Percentiles rank a stretch among this genome's conserved stretches.
Conservation (phyloP, 140 eudicot genomes). For the Stevia rebaudiana region DNA sequence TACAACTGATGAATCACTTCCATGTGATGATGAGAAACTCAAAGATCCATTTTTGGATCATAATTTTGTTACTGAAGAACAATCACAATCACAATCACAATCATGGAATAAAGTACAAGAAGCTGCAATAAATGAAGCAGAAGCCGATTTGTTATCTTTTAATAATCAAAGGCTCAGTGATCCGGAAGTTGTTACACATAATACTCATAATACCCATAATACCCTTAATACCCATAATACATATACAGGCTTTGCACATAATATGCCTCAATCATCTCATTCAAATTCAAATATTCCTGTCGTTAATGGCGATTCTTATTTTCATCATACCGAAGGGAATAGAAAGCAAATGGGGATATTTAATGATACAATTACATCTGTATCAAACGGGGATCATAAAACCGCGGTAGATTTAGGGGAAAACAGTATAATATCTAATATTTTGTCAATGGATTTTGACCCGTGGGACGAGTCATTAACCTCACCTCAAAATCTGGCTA, state of each 20-base stretch:
- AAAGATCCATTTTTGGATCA: constrained; percentile 33
- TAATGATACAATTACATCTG: constrained; percentile 14
- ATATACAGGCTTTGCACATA: constrained; percentile 35
- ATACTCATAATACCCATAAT: not conserved
- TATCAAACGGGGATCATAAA: constrained; percentile 22
- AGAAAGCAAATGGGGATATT: constrained; percentile 4
- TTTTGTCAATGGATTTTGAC: constrained; percentile 77
- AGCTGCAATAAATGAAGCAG: constrained; percentile 32
- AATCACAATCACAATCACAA: too few species aligned
- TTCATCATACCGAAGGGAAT: constrained; percentile 11
- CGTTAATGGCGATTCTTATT: constrained; percentile 28
- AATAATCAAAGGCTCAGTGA: constrained; percentile 58
- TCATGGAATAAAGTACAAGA: constrained; percentile 30
- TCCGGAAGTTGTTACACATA: constrained; percentile 48
- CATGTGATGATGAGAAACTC: constrained; percentile 27
- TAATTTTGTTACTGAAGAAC: constrained; percentile 19
- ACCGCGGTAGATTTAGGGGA: constrained; percentile 55
- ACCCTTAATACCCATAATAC: constrained; percentile 8
- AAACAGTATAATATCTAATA: constrained; percentile 80
- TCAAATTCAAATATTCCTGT: constrained; percentile 31
- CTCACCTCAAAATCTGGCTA: constrained; percentile 72
- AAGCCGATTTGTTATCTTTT: constrained; percentile 62
- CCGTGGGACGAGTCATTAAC: constrained; percentile 82
- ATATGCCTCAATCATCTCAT: constrained; percentile 38
- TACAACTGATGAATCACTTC: constrained; percentile 29